A percentile compares a stretch with the other conserved stretches of the same genome.
phyloP scores from a whole-genome alignment of 768 basidiomycete species.

The Suillus cothurnatus region DNA sequence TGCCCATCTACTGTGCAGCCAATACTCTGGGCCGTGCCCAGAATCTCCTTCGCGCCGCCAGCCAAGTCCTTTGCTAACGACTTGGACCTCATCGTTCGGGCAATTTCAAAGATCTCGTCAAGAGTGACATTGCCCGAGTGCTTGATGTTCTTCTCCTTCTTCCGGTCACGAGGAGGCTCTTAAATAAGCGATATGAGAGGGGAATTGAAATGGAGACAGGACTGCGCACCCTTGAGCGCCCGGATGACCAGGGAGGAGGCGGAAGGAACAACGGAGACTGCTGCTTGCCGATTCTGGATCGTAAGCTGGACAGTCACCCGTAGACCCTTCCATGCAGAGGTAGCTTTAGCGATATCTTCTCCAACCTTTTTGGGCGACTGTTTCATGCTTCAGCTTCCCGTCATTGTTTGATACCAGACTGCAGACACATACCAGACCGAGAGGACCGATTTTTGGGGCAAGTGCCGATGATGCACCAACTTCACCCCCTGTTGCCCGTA shows the following conservation, averaged over 20 bases:
- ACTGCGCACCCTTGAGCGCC: conserved; percentile 91
- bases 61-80: conserved; percentile 91
- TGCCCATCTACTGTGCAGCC: conserved; percentile 96
- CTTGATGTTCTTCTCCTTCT: conserved; percentile 99
- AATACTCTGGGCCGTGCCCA: conserved; percentile 95
- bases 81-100: conserved; percentile 94
- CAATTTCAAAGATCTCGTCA: conserved; percentile 94
- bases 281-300: conserved; percentile 99
- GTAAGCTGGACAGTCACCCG: conserved; percentile 98
- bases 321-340: conserved; percentile 98
- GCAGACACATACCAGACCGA: conserved; percentile 82
- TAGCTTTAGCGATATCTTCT: conserved; percentile 99
- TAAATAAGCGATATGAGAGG: conserved; percentile 17
- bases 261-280: conserved; percentile 94
- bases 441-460: conserved; percentile 99
- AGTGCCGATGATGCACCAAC: conserved; percentile 98
- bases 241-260: conserved; percentile 97
- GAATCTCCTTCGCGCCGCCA: conserved; percentile 93
- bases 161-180: conserved; percentile 99
- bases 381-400: conserved; percentile 17
- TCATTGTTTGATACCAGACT: conserved; percentile 2
- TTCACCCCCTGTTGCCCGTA: conserved; percentile 98
- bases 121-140: conserved; percentile 93
- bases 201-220: background rate
- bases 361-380: conserved; percentile 99